Conservation (phyloP, 2,329 filamentous ascomycete genomes). For the Aspergillus viridinutans region DNA sequence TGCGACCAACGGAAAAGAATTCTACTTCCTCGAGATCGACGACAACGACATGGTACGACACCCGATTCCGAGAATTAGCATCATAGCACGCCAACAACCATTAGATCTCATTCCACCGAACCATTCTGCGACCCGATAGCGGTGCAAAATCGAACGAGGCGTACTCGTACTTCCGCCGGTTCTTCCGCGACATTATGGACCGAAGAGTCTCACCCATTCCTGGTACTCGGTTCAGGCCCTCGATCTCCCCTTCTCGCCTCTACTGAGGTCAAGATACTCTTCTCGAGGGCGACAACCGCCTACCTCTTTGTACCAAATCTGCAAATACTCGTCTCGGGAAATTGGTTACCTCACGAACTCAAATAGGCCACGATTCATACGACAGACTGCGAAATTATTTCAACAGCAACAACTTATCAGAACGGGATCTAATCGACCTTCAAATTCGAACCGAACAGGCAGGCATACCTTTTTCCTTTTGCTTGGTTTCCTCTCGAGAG, state of each 20-base stretch:
- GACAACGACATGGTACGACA: not conserved
- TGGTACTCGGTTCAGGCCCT: not conserved
- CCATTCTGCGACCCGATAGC: not conserved
- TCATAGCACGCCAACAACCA: not conserved
- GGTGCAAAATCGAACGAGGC: not conserved
- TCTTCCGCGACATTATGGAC: not conserved
- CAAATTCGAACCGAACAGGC: not conserved
- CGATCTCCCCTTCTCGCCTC: not conserved
- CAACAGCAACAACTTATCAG: not conserved
- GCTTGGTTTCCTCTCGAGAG: not conserved
- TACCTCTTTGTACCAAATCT: too few species aligned
- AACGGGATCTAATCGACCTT: not conserved
- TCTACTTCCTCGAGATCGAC: not conserved
- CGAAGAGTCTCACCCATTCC: not conserved
- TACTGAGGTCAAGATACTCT: not conserved
- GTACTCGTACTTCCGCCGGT: not conserved
- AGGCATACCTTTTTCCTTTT: not conserved
- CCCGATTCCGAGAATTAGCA: not conserved
- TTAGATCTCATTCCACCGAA: not conserved
- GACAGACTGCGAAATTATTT: not conserved
- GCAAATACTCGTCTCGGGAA: too few species aligned
- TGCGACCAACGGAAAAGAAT: not conserved
- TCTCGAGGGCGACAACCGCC: not conserved
- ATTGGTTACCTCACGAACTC: not conserved
- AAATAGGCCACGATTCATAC: not conserved